A percentile compares a stretch with the other conserved stretches of the same genome.
These are phyloP conservation scores for Hemerocallis citrina DNA, from an alignment of 106 monocot species.

Conservation along the genomic window DNA sequence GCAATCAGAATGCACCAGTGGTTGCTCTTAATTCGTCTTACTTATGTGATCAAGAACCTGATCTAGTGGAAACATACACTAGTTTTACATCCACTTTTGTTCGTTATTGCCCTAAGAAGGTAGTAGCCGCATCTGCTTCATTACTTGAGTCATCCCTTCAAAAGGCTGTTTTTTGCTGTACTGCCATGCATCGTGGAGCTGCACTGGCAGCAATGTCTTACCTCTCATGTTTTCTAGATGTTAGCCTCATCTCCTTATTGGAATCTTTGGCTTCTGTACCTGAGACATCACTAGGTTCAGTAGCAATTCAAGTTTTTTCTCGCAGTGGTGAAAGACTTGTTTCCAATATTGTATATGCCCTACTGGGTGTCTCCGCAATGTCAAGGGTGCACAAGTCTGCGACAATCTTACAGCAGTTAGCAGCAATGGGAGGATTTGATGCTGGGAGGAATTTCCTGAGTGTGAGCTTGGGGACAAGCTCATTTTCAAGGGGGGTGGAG, in stretches of 20 bases:
- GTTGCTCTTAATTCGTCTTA: conserved; percentile 78
- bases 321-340: conserved; percentile 63
- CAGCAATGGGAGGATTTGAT: too few species aligned
- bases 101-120: conserved; percentile 85
- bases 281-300: conserved; percentile 41
- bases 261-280: conserved; percentile 29
- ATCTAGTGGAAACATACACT: conserved; percentile 85
- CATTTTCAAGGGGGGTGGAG: too few species aligned
- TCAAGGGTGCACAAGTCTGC: too few species aligned
- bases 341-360: conserved; percentile 70
- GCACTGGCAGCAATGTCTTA: conserved; percentile 93
- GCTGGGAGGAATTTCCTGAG: too few species aligned
- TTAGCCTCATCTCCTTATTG: conserved; percentile 49
- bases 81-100: conserved; percentile 73
- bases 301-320: conserved; percentile 49
- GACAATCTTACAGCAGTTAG: too few species aligned
- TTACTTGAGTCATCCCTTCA: conserved; percentile 79
- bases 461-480: too few species aligned
- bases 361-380: conserved; percentile 85
- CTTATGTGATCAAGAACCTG: conserved; percentile 94
- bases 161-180: conserved; percentile 90
- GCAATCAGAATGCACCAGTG: too few species aligned
- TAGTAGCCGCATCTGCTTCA: conserved; percentile 65
- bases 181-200: conserved; percentile 89
- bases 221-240: conserved; percentile 84